Base-by-base conservation (phyloP, 768 basidiomycete species). In the Termitomyces sp. region DNA sequence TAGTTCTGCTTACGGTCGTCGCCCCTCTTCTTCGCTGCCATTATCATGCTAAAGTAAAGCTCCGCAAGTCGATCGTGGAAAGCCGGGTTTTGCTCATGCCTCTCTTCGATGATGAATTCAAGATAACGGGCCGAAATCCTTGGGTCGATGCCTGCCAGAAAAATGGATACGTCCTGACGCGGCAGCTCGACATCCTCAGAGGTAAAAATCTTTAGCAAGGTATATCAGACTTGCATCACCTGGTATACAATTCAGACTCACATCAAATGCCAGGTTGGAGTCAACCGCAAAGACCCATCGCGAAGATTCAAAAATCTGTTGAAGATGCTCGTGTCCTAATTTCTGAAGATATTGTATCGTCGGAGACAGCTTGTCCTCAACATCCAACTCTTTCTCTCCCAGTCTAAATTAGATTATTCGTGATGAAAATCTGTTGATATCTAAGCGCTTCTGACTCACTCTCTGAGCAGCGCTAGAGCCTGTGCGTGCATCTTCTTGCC, bases 401-500 rank as follows among this genome's bases (percentile, higher is more conserved):
- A 95, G 74, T 57, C 96, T 98, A 59, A n/a, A 26, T 97, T 58
- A 18, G 26, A n/a, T n/a, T n/a, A n/a, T n/a, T n/a, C 18, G 13
- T n/a, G 12, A n/a, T 39, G 26, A 51, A 26, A 13, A n/a, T 39
- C n/a, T 16, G 26, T 39, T 39, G 5, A 20, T 39, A n/a, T 7
- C n/a, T 26, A 39, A 26, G 26, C 18, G 9, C 7, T 51, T 39
- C 26, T 27, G 10, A 71, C 91, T 62, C 61, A 97, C 96, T 92
- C 83, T 67, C 83, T 81, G n/a, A 99, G 78, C 34, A 98, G 77
- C 29, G 81, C 75, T 61, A 99, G 71, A 0, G 96, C 94, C 68
- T 95, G 90, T 0, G 78, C 77, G 64, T 99, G 97, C 93, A 96
- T 97, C 74, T 90, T 90, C 77, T 94, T 94, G 36, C 93, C 94